Base-by-base conservation (phyloP, 2,329 filamentous ascomycete genomes). In the Alternaria panax region DNA sequence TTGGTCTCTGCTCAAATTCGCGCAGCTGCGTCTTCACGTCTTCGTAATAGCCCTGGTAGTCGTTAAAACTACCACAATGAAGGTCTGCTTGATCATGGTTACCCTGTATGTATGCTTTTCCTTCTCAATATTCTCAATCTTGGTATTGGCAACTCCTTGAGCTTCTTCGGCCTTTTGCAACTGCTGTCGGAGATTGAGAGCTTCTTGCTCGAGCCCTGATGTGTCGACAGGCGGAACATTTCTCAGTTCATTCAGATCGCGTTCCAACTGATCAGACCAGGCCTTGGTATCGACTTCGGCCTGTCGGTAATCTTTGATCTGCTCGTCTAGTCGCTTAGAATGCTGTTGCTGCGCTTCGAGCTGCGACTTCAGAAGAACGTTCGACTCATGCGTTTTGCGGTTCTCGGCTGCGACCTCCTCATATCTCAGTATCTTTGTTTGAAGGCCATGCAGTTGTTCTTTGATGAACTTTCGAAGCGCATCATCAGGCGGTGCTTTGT, bases 341-440 rank as follows among this genome's bases (percentile, higher is more conserved):
- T 63, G 50, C n/a, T 69, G 41, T 46, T 65, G 60, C 34, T 71
- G 59, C 2, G 52, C 51, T 12, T 69, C 54, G 0, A 75, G 34
- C 32, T 70, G 60, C 24, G 64, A 38, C 24, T 30, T 46, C 5
- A 76, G 61, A 20, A 41, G 11, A 9, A 59, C 51, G 32, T 65
- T 73, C 1, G 38, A 50, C n/a, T 69, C 48, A 8, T 56, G 62
- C 8, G 56, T 57, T 7, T 64, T 63, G 5, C 60, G 41, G 11
- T 54, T 61, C n/a, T 74, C 58, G 0, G 51, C 24, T 28, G 68
- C 57, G 7, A 63, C 47, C 22, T 74, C 63, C 12, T 70, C 60
- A 18, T 68, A 65, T 40, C 65, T 68, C 16, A 69, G 28, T 8
- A 74, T 59, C 2, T 73, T 67, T 1, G 20, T 28, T 22, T 54